phyloP scores from a whole-genome alignment of 2,329 filamentous ascomycete species.

The Coniochaeta prunicola region DNA sequence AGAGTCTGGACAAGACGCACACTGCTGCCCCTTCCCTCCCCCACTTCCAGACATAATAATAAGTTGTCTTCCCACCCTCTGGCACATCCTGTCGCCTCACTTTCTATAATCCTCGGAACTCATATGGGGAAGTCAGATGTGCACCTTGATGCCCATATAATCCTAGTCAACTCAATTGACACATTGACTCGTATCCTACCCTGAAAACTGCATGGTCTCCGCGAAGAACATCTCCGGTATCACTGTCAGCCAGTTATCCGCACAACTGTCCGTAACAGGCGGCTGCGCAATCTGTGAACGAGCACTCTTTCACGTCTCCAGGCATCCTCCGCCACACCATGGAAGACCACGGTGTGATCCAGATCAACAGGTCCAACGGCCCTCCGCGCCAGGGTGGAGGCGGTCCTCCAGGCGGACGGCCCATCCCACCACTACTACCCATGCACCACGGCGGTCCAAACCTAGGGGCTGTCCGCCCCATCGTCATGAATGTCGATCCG shows the following conservation, averaged over 20 bases:
- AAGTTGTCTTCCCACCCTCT: neutral
- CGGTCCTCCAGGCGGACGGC: neutral
- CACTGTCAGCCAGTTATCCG: neutral
- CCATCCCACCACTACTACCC: neutral
- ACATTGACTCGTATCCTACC: neutral
- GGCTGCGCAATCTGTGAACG: neutral
- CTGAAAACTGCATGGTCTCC: neutral
- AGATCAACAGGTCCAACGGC: neutral
- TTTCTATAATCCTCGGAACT: neutral
- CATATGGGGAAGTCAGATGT: neutral
- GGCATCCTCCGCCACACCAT: neutral
- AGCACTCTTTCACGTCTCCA: neutral
- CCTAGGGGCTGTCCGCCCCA: neutral
- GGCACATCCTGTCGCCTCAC: neutral
- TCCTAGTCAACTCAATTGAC: neutral
- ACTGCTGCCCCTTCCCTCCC: neutral
- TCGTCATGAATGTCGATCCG: neutral
- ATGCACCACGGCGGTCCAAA: neutral
- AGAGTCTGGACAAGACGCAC: neutral
- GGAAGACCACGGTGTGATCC: neutral
- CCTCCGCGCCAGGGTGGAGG: neutral
- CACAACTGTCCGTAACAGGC: neutral
- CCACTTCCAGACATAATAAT: neutral
- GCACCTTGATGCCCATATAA: neutral
- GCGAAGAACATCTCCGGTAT: neutral